A percentile compares a stretch with the other conserved stretches of the same genome.
These are phyloP conservation scores for Cotoneaster glaucophyllus DNA, from an alignment of 306 rosid species.

Conservation along the genomic window DNA sequence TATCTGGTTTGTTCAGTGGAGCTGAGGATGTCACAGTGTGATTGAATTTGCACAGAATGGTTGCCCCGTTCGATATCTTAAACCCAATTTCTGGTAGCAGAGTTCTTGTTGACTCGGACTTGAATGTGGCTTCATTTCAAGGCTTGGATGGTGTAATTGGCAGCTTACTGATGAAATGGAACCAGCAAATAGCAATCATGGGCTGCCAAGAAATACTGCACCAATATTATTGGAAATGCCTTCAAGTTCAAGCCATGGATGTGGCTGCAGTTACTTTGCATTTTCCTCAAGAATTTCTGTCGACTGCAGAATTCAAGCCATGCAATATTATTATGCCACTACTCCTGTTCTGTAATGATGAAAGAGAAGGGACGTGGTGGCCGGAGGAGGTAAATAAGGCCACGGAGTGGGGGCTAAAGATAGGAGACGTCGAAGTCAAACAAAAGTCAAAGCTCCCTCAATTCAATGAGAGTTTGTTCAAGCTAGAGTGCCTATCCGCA, in stretches of 20 bases:
- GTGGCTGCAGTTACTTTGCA: not conserved
- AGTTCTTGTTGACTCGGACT: not conserved
- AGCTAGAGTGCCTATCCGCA: not conserved
- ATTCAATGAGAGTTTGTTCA: not conserved
- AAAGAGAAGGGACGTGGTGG: not conserved
- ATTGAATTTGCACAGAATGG: not conserved
- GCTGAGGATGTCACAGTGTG: slow-evolving; percentile 1
- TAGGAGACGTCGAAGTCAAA: not conserved
- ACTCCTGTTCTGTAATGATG: not conserved
- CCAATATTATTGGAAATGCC: not conserved
- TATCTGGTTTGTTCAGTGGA: not conserved
- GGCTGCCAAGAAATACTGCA: not conserved
- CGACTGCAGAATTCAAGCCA: not conserved
- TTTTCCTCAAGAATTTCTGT: not conserved
- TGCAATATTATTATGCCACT: not conserved
- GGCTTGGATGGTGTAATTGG: not conserved
- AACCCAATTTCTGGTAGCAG: not conserved
- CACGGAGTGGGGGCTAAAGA: not conserved
- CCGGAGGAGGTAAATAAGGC: not conserved
- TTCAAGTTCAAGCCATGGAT: not conserved
- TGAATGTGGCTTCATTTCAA: not conserved
- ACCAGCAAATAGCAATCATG: not conserved
- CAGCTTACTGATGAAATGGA: not conserved
- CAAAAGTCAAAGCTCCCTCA: not conserved
- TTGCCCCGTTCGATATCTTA: not conserved